Evolutionary conservation across 2,329 filamentous ascomycete species (phyloP), one percentile per base, ranked within the genome.

Genomic region (Xylariaceae sp.): DNA sequence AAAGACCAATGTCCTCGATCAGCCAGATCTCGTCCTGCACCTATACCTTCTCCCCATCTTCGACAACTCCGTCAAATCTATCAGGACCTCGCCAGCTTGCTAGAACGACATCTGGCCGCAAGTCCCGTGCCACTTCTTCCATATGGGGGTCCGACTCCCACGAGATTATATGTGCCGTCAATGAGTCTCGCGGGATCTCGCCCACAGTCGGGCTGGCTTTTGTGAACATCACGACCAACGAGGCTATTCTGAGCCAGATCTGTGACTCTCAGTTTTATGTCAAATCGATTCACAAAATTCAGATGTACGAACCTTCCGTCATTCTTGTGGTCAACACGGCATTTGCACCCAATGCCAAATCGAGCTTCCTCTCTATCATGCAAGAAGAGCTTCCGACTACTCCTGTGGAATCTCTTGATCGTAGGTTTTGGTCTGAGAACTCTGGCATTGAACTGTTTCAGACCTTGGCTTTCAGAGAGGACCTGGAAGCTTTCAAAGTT

Each of bases 191-290:
- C n/a, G 89, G 89, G 4, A 78, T 95, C 4, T 83, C 87, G 17
- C 89, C 89, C 0, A 85, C 83, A 0, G 83, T 97, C 2, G 90
- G 91, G 1, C 71, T 95, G 31, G 87, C 89, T 3, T 90, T 96
- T 57, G 73, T 96, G 57, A 94, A 97, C 56, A 72, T 94, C 3
- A 83, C 87, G 32, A 90, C 87, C 2, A 87, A 85, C 30, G 89
- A 95, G 64, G 87, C 81, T 13, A 80, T 89, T 19, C 74, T 97
- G 30, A 94, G 88, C 57, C 89, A 96, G 57, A 91, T 97, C 49
- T 89, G 85, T 57, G 91, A 97, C 62, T 94, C 84, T 42, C 89
- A 95, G 60, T 94, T 89, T 26, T 97, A 95, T 60, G 83, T 89
- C 43, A 84, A 83, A 57, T 95, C 89, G 0, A 72, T 95, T 22